Base-by-base conservation (phyloP, 2,329 filamentous ascomycete genomes). In the Akanthomyces uredinophilus region DNA sequence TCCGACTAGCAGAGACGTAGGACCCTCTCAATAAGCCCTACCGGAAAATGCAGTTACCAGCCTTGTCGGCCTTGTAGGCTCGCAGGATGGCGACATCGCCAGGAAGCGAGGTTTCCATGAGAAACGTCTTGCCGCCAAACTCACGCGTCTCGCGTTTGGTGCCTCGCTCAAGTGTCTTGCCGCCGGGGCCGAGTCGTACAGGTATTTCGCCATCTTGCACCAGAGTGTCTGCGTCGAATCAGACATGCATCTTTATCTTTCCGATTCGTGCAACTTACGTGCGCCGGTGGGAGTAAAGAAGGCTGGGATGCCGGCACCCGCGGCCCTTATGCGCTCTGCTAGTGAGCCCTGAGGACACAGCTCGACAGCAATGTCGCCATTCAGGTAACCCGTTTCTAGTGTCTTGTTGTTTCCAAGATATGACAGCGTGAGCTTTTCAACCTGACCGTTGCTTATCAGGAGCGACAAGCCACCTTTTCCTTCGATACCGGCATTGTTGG, bases 41-140 rank as follows among this genome's bases (percentile, higher is more conserved):
- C 72, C 89, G 81, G 78, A 96, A 95, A 44, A 91, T 83, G 71
- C 89, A 92, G 74, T 94, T 94, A 14, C 90, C 90, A 5, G 88
- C 84, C 64, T 86, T 84, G 70, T 94, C 90, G 0, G 83, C 90
- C 74, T 90, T 92, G 80, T 85, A 89, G 0, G 90, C 90, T 61
- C 90, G 83, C 56, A 94, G 74, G 64, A 93, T 91, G 0, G 90
- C 90, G 55, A 91, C 87, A 69, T 94, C 90, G 13, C 88, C 90
- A 0, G 84, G 83, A 47, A 94, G 82, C 0, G 90, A 87, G 60
- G 87, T 87, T 75, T 94, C 90, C 85, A 94, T 89, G 32, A 92
- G 79, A 68, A 90, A 93, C 3, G 81, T 82, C 72, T 86, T 87
- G 56, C 89, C 89, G 65, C 86, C 81, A 72, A 94, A 94, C 47